Base-by-base conservation (phyloP, 306 rosid genomes). In the Lagenaria siceraria region DNA sequence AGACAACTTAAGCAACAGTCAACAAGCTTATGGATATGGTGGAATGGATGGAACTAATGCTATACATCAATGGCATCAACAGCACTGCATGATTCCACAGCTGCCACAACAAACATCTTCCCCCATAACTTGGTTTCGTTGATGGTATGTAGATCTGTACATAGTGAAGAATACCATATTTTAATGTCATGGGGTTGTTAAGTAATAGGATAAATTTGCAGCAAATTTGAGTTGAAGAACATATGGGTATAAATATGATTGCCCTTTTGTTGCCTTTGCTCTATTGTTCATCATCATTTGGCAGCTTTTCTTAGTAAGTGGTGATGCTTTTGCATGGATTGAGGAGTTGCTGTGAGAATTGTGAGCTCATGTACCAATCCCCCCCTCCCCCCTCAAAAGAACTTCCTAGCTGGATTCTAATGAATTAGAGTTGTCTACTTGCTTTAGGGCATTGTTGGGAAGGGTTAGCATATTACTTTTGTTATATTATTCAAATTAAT, bases 91-190 rank as follows among this genome's bases (percentile, higher is more conserved):
- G 69, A 79, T 89, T 7, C 89, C 93, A 6, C 97, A 85, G 78
- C 71, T 89, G 78, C 95, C 94, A 12, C 97, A 80, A 35, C 88
- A 79, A 86, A 86, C 84, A 5, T 84, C 95, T 62, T 81, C 93
- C 5, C 91, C 96, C 22, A 82, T 95, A 63, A 78, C 93, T 8
- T 92, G 97, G 93, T 84, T 91, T n/a, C 87, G 82, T 54, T 90
- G 83, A 84, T 73, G 61, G 46, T 73, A 71, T 15, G 55, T 46
- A 12, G 52, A 46, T 43, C 49, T 13, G 52, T 25, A 25, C 14
- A 70, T 70, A 43, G 27, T 0, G 75, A 56, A 9, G 14, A 55
- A 58, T 36, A 27, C 25, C 22, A 46, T 54, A 4, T 75, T 58
- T 75, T 75, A 68, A 54, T 56, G 5, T 27, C 56, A 71, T 71